These are phyloP conservation scores for Diplodia intermedia DNA, from an alignment of 2,329 filamentous ascomycete species.

Conservation along the genomic window DNA sequence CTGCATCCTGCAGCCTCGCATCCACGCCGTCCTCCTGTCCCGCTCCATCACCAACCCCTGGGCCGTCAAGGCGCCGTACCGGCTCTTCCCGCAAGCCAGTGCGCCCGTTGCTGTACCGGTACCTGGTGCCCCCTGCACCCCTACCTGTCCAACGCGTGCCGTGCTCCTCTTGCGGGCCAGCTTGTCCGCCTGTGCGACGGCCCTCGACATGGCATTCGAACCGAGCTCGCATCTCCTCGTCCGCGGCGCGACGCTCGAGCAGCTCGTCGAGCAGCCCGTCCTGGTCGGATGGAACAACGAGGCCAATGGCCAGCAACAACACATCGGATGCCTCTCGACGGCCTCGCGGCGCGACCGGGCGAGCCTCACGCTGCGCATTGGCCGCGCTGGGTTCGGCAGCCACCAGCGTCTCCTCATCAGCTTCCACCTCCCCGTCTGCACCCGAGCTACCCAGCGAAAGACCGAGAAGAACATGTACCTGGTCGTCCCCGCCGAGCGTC, in stretches of 20 bases:
- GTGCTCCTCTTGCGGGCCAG: constrained; percentile 15
- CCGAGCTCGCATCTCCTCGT: not conserved
- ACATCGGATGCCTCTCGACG: constrained; percentile 2
- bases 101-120: constrained; percentile 6
- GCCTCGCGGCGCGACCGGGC: not conserved
- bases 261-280: constrained; percentile 5
- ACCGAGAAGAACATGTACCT: constrained; percentile 11
- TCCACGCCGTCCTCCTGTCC: no score
- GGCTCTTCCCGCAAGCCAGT: not conserved
- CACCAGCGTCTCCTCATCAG: constrained; percentile 15
- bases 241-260: constrained; percentile 1
- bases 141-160: constrained; percentile 12
- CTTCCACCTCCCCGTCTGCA: constrained; percentile 6
- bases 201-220: not conserved
- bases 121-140: not conserved
- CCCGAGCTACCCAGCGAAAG: constrained; percentile 2
- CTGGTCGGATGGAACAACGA: constrained; percentile 10
- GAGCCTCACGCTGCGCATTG: constrained; percentile 5
- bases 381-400: not conserved
- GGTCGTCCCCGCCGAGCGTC: constrained; percentile 10
- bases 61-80: not conserved
- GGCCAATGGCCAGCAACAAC: constrained; percentile 1
- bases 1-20: no score
- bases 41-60: no score
- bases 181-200: constrained; percentile 2